Evolutionary conservation across 139 green algal genomes (phyloP), one percentile per base, ranked within the genome.

Genomic region (Tetradesmus lagerheimii): DNA sequence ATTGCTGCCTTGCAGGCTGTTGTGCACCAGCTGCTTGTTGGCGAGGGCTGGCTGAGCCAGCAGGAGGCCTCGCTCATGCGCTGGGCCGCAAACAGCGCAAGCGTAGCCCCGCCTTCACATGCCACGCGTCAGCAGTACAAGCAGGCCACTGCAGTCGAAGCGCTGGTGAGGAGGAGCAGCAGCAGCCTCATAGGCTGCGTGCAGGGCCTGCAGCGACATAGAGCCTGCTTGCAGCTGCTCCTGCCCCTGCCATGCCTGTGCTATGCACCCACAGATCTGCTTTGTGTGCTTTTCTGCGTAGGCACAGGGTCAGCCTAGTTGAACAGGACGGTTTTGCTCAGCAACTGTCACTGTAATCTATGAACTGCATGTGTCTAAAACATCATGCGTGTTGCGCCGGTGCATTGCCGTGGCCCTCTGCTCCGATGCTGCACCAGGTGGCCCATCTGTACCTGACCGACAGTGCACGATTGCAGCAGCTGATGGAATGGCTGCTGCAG

Each of bases 401-500:
- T 9, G 23, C 57, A 31, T 8, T 71, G 57, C 57, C 3, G 23
- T n/a, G 14, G 0, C 23, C 2, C 11, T 71, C 20, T 71, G 57
- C 20, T 1, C 20, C 57, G 31, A n/a, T 75, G 31, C 53, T 87
- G 80, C 34, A 18, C 15, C 64, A 88, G 83, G 83, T 88, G 4
- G 83, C 83, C 9, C 64, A 80, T 29, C 38, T 88, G 25, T 88
- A 88, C 41, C 38, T 88, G 62, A 88, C 62, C 11, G 83, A 88
- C 27, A 3, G 27, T 18, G 12, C 62, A 3, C 71, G 83, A 9
- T 64, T 88, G 35, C 37, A 80, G 83, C 64, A 88, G 62, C 64
- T 88, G 83, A 62, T 88, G 64, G 83, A 25, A 8, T 88, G 83
- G 83, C 83, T 88, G 83, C 38, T 88, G 64, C 38, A 88, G 6